A percentile compares a stretch with the other conserved stretches of the same genome.
phyloP scores from a whole-genome alignment of 2,329 filamentous ascomycete species.

The Hypoxylon sp. region DNA sequence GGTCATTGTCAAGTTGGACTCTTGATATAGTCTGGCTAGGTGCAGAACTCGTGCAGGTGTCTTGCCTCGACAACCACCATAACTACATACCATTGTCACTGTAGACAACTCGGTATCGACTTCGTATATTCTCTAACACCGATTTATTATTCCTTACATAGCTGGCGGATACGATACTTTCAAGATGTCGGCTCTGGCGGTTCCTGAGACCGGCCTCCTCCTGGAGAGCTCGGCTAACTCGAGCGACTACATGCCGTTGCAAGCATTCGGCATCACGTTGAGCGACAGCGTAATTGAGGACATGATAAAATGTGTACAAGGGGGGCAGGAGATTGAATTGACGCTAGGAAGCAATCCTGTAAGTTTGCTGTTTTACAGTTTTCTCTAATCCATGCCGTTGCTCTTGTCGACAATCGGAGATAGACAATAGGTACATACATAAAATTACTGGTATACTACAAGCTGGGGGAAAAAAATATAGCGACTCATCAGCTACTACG shows the following conservation, averaged over 20 bases:
- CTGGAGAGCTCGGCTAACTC: conserved; percentile 67
- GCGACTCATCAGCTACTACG: not conserved
- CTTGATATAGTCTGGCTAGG: conserved; percentile 54
- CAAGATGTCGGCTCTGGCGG: conserved; percentile 68
- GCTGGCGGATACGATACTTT: conserved; percentile 32
- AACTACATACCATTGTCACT: conserved; percentile 37
- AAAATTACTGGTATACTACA: conserved; percentile 9
- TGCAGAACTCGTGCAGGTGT: conserved; percentile 53
- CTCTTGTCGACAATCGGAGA: conserved; percentile 36
- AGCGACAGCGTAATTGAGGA: conserved; percentile 72
- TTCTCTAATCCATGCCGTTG: conserved; percentile 31
- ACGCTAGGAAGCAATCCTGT: conserved; percentile 72
- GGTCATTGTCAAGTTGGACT: conserved; percentile 55
- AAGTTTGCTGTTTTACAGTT: conserved; percentile 58
- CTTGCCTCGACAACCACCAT: conserved; percentile 43
- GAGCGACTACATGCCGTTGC: conserved; percentile 63
- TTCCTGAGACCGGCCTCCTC: conserved; percentile 71
- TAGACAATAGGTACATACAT: conserved; percentile 5
- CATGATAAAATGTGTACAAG: conserved; percentile 73
- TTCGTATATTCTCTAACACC: conserved; percentile 18
- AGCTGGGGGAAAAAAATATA: not conserved
- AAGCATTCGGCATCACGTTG: conserved; percentile 72
- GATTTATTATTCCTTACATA: conserved; percentile 25
- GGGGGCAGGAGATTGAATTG: conserved; percentile 70
- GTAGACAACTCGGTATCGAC: conserved; percentile 24